These are phyloP conservation scores for Rhizopogon rudus DNA, from an alignment of 768 basidiomycete species.

Conservation along the genomic window DNA sequence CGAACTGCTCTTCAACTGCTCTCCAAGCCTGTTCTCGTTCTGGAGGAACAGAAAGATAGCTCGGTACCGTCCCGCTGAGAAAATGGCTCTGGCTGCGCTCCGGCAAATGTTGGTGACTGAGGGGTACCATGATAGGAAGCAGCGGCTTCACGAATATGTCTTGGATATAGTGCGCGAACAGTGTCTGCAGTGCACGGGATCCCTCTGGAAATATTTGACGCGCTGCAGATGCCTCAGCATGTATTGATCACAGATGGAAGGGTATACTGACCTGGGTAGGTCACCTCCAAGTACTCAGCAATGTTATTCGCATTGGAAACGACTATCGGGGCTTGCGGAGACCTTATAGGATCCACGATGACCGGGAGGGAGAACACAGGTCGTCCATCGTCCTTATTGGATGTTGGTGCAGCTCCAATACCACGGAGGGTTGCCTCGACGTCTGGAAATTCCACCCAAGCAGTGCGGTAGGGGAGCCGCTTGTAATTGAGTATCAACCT, in stretches of 20 bases:
- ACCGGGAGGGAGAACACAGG: conserved; percentile 68
- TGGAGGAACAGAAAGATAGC: conserved; percentile 26
- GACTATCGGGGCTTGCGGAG: conserved; percentile 41
- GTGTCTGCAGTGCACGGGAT: conserved; percentile 58
- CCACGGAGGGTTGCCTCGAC: conserved; percentile 56
- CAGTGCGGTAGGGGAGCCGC: conserved; percentile 61
- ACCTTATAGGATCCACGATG: conserved; percentile 53
- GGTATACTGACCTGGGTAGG: conserved; percentile 38
- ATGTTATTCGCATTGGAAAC: conserved; percentile 59
- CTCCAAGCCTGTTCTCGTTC: conserved; percentile 63
- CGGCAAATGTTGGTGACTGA: conserved; percentile 58
- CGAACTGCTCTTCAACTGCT: conserved; percentile 61
- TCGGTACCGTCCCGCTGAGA: conserved; percentile 15
- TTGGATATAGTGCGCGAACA: conserved; percentile 68
- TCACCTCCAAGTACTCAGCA: conserved; percentile 65
- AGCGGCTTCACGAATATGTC: conserved; percentile 63
- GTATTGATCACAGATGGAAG: neutral
- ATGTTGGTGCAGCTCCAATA: conserved; percentile 56
- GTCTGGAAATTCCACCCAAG: conserved; percentile 67
- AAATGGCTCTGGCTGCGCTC: conserved; percentile 52
- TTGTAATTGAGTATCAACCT: conserved; percentile 79
- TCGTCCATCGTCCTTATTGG: conserved; percentile 48
- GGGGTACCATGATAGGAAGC: conserved; percentile 64
- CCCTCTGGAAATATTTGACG: conserved; percentile 70
- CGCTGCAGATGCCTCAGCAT: conserved; percentile 20